Base-by-base conservation (phyloP, 805 yeast species). In the Candida bentonensis region DNA sequence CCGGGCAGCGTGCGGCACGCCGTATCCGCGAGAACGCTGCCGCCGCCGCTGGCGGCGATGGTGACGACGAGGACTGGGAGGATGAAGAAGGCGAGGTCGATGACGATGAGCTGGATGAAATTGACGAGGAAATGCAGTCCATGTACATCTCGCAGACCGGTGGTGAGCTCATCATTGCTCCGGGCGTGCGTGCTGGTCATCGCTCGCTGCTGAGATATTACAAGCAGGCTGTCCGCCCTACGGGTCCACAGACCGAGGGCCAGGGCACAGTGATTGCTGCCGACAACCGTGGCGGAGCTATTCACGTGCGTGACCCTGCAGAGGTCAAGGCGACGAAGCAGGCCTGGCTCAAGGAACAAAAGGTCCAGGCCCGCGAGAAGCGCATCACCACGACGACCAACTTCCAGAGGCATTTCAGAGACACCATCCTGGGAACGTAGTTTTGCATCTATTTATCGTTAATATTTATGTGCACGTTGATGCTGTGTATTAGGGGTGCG, bases 331-430 rank as follows among this genome's bases (percentile, higher is more conserved):
- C 69, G 46, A 70, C 71, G 61, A 72, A 73, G 67, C 67, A 84
- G 48, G 74, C 76, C 3, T 79, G 92, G 78, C 70, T 66, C 46
- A 73, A 70, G 50, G 68, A 46, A 76, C 66, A 58, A 66, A 65
- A 66, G 70, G 63, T 62, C 66, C 66, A 56, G 64, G 63, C 49
- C 62, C 63, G 49, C 61, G 60, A 49, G 54, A 62, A 52, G 44
- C 57, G 61, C 28, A 66, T 78, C 49, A 82, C 84, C 23, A 82
- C 76, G 61, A 76, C 76, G 58, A 67, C 78, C 59, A 92, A 89
- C 63, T 73, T 77, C 70, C 95, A 89, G 70, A 75, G 77, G 23
- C 95, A 92, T 59, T 85, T 63, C 68, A 73, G 94, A 58, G 95
- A 86, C 58, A 79, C 11, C n/a, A n/a, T n/a, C n/a, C n/a, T n/a